Evolutionary conservation across 257 asterid species (phyloP).

Genomic region (Scutellaria baicalensis): DNA sequence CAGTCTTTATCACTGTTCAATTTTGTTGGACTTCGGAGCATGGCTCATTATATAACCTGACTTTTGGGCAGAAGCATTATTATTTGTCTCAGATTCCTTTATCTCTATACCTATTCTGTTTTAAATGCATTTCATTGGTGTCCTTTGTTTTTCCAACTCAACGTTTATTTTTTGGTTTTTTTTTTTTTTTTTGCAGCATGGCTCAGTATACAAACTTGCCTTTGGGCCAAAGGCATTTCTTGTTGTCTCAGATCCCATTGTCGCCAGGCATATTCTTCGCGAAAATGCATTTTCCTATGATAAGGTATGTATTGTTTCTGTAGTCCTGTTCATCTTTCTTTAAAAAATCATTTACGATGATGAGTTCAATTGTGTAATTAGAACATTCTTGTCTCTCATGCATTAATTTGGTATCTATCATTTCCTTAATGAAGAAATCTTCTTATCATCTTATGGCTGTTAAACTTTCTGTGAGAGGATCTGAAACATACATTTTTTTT

Average conservation of each 20-base stretch:
- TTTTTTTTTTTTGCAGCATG: slow-evolving; percentile 59
- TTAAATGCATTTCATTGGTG: slow-evolving; percentile 49
- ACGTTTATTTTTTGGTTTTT: slow-evolving; percentile 19
- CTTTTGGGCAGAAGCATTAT: slow-evolving; percentile 66
- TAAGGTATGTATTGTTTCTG: slow-evolving; percentile 48
- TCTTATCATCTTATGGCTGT: neutral
- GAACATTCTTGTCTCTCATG: neutral
- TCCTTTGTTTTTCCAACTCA: slow-evolving; percentile 4
- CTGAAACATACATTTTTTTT: neutral
- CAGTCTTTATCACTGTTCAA: slow-evolving; percentile 5
- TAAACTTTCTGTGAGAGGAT: neutral
- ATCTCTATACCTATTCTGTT: slow-evolving; percentile 63
- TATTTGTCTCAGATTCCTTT: slow-evolving; percentile 67
- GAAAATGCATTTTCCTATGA: slow-evolving; percentile 92
- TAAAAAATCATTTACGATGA: neutral
- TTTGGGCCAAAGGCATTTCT: slow-evolving; percentile 96
- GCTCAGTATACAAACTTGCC: slow-evolving; percentile 91
- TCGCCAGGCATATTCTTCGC: slow-evolving; percentile 86
- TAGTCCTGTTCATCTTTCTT: neutral
- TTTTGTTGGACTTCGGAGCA: slow-evolving; percentile 43
- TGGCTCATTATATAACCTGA: slow-evolving; percentile 71
- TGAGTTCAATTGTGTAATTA: neutral
- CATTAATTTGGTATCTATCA: neutral
- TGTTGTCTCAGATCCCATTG: slow-evolving; percentile 93
- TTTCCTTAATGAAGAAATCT: neutral